Percentiles rank a stretch among this genome's conserved stretches.
Conservation (phyloP, 306 rosid species). For the Clitoria ternatea region DNA sequence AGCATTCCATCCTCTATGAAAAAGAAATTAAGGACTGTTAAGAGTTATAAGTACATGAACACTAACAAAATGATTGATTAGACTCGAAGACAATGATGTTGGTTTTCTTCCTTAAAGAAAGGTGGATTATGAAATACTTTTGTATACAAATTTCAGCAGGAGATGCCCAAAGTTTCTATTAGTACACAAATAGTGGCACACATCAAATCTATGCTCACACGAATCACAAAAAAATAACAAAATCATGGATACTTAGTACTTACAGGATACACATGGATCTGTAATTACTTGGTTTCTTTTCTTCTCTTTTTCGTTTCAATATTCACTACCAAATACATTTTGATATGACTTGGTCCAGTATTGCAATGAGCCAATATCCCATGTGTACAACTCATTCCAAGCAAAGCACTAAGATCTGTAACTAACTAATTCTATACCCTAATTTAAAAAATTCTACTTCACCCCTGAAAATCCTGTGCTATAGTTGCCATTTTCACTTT, state of each 20-base stretch:
- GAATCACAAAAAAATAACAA: neutral
- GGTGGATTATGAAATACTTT: neutral
- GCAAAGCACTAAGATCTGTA: neutral
- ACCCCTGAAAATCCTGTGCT: neutral
- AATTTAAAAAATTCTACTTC: neutral
- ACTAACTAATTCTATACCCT: neutral
- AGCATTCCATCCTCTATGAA: neutral
- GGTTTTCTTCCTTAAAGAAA: neutral
- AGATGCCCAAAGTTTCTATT: neutral
- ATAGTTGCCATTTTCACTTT: neutral
- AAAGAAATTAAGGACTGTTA: neutral
- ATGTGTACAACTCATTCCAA: neutral
- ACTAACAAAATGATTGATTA: neutral
- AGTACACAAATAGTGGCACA: neutral
- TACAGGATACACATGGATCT: neutral
- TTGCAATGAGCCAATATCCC: slow-evolving; percentile 1
- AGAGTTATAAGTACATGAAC: slow-evolving; percentile 1
- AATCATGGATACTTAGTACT: neutral
- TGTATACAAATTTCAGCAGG: neutral
- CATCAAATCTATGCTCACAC: neutral
- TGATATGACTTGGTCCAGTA: neutral
- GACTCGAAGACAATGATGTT: neutral
- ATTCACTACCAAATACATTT: neutral
- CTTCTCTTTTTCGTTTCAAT: neutral
- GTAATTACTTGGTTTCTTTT: neutral